phyloP scores from a whole-genome alignment of 208 protist genomes.

The Porcisia deanei region DNA sequence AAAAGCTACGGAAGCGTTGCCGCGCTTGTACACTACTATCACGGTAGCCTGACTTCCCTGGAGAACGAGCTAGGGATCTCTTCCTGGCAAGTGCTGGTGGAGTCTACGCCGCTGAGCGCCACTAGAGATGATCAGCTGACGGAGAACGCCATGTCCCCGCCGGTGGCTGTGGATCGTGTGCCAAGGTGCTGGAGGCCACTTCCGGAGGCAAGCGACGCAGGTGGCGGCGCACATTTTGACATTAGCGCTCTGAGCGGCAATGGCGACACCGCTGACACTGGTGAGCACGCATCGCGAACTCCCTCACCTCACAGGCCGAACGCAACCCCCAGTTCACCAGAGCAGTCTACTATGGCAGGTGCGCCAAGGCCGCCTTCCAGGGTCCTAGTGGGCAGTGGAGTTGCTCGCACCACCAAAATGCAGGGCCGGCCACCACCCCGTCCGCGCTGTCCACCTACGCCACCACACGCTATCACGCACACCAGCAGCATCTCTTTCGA shows the following conservation, averaged over 20 bases:
- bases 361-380: not conserved
- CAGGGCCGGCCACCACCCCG: slow-evolving; percentile 26
- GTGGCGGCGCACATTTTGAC: not conserved
- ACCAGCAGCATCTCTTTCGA: slow-evolving; percentile 38
- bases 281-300: not conserved
- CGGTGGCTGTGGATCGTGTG: slow-evolving; percentile 19
- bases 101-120: not conserved
- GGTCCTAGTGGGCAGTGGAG: not conserved
- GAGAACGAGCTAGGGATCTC: slow-evolving; percentile 53
- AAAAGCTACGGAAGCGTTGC: slow-evolving; percentile 48
- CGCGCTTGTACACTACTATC: slow-evolving; percentile 75
- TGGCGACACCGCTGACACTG: not conserved
- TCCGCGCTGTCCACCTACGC: slow-evolving; percentile 24
- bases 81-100: slow-evolving; percentile 34
- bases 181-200: not conserved
- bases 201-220: not conserved
- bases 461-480: slow-evolving; percentile 34
- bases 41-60: slow-evolving; percentile 55
- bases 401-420: not conserved
- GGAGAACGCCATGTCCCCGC: slow-evolving; percentile 14
- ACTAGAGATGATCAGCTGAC: not conserved
- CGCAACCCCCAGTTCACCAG: not conserved
- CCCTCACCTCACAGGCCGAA: not conserved
- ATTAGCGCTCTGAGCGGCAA: not conserved
- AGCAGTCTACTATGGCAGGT: not conserved